Conservation (phyloP, 208 protist genomes). For the Crithidia sp. region DNA sequence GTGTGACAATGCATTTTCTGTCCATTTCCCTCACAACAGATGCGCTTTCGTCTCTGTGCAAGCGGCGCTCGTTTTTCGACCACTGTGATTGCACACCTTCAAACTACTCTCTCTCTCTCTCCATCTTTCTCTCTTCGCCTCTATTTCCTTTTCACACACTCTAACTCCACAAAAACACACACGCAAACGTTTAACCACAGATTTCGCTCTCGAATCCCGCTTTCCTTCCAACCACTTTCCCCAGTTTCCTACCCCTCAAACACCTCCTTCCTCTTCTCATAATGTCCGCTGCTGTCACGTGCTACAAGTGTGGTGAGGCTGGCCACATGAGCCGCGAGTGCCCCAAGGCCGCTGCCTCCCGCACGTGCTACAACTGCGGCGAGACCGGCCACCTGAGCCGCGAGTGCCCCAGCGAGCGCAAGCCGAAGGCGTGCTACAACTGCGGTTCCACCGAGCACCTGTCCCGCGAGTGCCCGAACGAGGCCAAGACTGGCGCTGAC, state of each 20-base stretch:
- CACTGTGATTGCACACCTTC: neutral
- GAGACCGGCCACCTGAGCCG: constrained; percentile 58
- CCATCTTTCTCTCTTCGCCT: too few species aligned
- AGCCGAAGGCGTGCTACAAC: constrained; percentile 61
- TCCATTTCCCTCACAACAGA: too few species aligned
- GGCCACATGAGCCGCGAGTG: constrained; percentile 67
- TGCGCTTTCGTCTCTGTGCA: too few species aligned
- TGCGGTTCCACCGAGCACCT: constrained; percentile 53
- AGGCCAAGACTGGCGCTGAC: constrained; percentile 33
- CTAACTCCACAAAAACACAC: neutral
- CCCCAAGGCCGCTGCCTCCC: constrained; percentile 42
- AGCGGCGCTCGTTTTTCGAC: too few species aligned
- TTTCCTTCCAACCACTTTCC: neutral
- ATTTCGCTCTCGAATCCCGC: constrained; percentile 15
- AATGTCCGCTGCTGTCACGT: constrained; percentile 52
- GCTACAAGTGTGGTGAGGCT: constrained; percentile 71
- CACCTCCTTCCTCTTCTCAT: constrained; percentile 21
- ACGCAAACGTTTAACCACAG: too few species aligned
- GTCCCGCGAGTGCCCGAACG: constrained; percentile 59
- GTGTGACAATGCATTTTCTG: too few species aligned
- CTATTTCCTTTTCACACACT: neutral
- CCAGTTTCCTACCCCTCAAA: neutral
- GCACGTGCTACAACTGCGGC: constrained; percentile 73
- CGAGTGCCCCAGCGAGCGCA: constrained; percentile 49
- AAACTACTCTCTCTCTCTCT: neutral